These are phyloP conservation scores for Amaranthus palmeri DNA, from an alignment of 148 eudicot species.

Conservation along the genomic window DNA sequence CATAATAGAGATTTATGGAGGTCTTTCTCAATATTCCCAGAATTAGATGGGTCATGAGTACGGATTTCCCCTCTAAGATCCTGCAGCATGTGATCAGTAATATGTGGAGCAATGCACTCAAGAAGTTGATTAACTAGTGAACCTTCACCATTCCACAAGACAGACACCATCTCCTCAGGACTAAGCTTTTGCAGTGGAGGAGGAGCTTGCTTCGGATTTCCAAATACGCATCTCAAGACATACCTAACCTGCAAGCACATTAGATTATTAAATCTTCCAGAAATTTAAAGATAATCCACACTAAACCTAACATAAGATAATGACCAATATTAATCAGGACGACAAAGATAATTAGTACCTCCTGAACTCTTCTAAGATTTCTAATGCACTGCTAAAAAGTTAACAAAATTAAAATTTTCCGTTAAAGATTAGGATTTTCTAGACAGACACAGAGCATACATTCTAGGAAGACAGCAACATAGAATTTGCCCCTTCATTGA, in stretches of 20 bases:
- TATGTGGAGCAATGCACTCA: constrained; percentile 68
- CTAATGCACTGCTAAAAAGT: no score
- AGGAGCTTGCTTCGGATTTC: constrained; percentile 93
- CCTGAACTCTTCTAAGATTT: neutral
- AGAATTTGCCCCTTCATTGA: no score
- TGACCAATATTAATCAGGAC: no score
- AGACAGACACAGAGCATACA: no score
- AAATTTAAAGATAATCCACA: neutral
- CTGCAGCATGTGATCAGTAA: constrained; percentile 40
- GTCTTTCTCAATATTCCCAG: constrained; percentile 55
- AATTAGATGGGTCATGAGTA: constrained; percentile 71
- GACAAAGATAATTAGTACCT: neutral
- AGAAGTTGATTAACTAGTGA: constrained; percentile 80
- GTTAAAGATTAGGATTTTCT: no score
- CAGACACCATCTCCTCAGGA: constrained; percentile 64
- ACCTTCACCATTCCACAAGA: constrained; percentile 82
- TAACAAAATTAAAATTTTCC: no score
- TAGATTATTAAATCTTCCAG: neutral
- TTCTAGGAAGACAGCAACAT: no score
- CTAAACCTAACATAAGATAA: neutral
- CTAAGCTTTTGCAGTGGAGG: constrained; percentile 86
- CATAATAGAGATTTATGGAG: constrained; percentile 80
- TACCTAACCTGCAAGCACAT: constrained; percentile 64
- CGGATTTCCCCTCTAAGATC: constrained; percentile 63
- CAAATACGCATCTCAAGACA: constrained; percentile 88